These are phyloP conservation scores for Fusarium pseudoanthophilum DNA, from an alignment of 2,329 filamentous ascomycete species.

Conservation along the genomic window DNA sequence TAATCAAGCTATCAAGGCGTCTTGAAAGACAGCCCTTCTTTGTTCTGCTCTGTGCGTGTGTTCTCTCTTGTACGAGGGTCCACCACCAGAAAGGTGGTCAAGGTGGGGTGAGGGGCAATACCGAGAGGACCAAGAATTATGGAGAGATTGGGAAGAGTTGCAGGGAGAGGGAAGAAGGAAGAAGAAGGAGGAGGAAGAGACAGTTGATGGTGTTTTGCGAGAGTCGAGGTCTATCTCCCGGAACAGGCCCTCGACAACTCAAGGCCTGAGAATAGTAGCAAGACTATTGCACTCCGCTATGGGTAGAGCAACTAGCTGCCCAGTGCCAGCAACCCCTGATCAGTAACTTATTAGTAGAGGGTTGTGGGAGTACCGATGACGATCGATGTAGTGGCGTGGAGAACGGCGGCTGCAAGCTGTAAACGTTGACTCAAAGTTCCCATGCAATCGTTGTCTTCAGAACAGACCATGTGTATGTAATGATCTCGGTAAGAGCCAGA, in stretches of 20 bases:
- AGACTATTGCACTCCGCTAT: slow-evolving; percentile 3
- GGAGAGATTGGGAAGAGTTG: slow-evolving; percentile 28
- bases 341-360: slow-evolving; percentile 9
- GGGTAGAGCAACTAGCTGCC: slow-evolving; percentile 3
- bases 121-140: slow-evolving; percentile 20
- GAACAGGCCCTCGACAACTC: slow-evolving; percentile 7
- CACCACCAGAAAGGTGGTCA: slow-evolving; percentile 29
- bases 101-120: slow-evolving; percentile 36
- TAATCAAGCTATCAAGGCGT: background rate
- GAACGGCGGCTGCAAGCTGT: slow-evolving; percentile 7
- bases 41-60: slow-evolving; percentile 30
- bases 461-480: slow-evolving; percentile 10
- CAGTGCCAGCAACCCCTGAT: slow-evolving; percentile 23
- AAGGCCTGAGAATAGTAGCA: slow-evolving; percentile 4
- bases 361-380: slow-evolving; percentile 41
- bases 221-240: slow-evolving; percentile 7
- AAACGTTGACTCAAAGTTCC: slow-evolving; percentile 14
- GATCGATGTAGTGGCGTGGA: slow-evolving; percentile 44
- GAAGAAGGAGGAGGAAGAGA: slow-evolving; percentile 24
- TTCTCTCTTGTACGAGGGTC: slow-evolving; percentile 29
- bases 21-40: slow-evolving; percentile 31
- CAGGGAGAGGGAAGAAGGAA: slow-evolving; percentile 25
- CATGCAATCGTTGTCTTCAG: slow-evolving; percentile 29
- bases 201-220: slow-evolving; percentile 25
- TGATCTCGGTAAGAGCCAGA: slow-evolving; percentile 30